These are phyloP conservation scores for Graphilbum ipis-grandicollis DNA, from an alignment of 2,329 filamentous ascomycete genomes.

Conservation along the genomic window DNA sequence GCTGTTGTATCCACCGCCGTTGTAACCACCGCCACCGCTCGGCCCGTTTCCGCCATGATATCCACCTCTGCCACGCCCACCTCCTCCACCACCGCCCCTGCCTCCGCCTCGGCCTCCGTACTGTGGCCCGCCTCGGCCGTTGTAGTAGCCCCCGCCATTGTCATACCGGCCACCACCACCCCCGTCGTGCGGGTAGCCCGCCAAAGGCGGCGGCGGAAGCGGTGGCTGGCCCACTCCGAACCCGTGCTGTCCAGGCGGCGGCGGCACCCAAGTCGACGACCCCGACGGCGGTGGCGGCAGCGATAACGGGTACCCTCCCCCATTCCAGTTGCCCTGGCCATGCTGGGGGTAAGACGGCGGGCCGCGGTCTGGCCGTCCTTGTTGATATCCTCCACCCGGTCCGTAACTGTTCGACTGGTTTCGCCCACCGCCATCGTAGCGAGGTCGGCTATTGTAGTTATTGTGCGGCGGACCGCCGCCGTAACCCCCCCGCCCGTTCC, in stretches of 20 bases:
- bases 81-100: too few relatives aligned
- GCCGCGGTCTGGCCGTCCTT: conserved; percentile 6
- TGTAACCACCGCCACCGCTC: not conserved
- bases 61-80: too few relatives aligned
- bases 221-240: conserved; percentile 26
- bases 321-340: conserved; percentile 8
- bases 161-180: conserved; percentile 1
- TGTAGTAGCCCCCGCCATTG: not conserved
- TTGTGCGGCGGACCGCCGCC: conserved; percentile 33
- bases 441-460: conserved; percentile 14
- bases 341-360: conserved; percentile 5
- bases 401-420: conserved; percentile 35
- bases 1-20: conserved; percentile 1
- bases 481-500: conserved; percentile 48
- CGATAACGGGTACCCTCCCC: conserved; percentile 11
- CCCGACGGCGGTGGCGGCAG: conserved; percentile 12
- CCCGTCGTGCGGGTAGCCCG: conserved; percentile 5
- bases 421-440: conserved; percentile 1
- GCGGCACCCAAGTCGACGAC: conserved; percentile 26
- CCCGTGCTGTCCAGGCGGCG: conserved; percentile 24
- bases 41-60: not conserved
- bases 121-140: not conserved
- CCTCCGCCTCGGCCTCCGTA: too few relatives aligned
- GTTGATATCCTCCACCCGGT: conserved; percentile 10
- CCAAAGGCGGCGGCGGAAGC: conserved; percentile 26